phyloP scores from a whole-genome alignment of 2,329 filamentous ascomycete genomes.

The Orbilia oligospora region DNA sequence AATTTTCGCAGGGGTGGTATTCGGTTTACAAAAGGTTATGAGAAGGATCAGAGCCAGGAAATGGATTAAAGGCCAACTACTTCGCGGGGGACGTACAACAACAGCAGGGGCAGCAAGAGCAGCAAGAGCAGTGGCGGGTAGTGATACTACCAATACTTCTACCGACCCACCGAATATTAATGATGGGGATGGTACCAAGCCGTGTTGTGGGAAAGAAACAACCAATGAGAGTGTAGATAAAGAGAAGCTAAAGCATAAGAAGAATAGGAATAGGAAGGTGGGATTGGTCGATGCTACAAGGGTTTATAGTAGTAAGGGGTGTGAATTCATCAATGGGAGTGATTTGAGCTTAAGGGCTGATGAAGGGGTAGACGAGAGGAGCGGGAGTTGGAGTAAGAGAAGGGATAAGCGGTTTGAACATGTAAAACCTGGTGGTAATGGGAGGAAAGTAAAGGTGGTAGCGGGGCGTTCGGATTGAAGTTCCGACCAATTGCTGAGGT shows the following conservation, averaged over 20 bases:
- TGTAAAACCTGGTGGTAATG: no score
- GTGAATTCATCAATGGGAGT: conserved; percentile 46
- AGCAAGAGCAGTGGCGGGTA: not conserved
- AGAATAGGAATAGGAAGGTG: not conserved
- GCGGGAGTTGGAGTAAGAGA: conserved; percentile 50
- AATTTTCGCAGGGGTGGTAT: conserved; percentile 26
- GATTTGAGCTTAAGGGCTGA: conserved; percentile 31
- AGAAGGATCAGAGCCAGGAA: conserved; percentile 29
- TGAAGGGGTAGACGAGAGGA: conserved; percentile 40
- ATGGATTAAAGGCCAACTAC: conserved; percentile 21
- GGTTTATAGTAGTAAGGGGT: conserved; percentile 9
- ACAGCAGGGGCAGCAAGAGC: no score
- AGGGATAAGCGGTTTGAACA: conserved; percentile 35
- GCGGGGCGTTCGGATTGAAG: no score
- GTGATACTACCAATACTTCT: not conserved
- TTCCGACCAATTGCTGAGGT: not conserved
- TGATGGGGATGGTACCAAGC: not conserved
- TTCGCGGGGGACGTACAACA: no score
- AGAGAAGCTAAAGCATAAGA: not conserved
- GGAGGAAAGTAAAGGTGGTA: conserved; percentile 1
- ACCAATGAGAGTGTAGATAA: not conserved
- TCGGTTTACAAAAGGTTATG: conserved; percentile 44
- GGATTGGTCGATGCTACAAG: not conserved
- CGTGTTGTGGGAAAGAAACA: not conserved
- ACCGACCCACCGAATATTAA: not conserved